phyloP scores from a whole-genome alignment of 148 eudicot species.

The Diospyros lotus region DNA sequence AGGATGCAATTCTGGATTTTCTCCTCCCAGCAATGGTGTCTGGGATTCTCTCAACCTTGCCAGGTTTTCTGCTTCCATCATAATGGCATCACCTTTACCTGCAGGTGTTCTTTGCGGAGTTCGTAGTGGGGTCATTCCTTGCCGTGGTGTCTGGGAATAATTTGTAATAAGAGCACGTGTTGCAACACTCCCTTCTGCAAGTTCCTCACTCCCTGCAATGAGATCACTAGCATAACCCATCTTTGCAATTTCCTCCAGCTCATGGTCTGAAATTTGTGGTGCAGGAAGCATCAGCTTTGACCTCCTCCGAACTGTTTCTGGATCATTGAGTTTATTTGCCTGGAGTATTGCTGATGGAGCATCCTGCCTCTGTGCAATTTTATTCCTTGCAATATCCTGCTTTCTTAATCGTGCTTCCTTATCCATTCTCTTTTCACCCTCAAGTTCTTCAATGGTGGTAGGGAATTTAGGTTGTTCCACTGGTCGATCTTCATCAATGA shows the following conservation, averaged over 20 bases:
- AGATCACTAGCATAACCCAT: slow-evolving; percentile 76
- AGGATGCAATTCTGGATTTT: slow-evolving; percentile 92
- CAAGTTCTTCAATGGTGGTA: slow-evolving; percentile 92
- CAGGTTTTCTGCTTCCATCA: slow-evolving; percentile 99
- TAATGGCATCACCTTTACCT: slow-evolving; percentile 91
- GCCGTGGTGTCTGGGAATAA: slow-evolving; percentile 91
- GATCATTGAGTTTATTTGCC: slow-evolving; percentile 97
- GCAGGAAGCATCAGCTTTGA: slow-evolving; percentile 93
- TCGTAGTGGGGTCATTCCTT: slow-evolving; percentile 85
- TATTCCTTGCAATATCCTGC: slow-evolving; percentile 95
- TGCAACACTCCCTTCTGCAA: slow-evolving; percentile 88
- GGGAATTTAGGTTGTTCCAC: slow-evolving; percentile 83
- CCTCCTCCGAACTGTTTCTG: slow-evolving; percentile 83
- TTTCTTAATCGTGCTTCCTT: slow-evolving; percentile 89
- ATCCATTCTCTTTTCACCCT: slow-evolving; percentile 91
- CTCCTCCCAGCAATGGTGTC: slow-evolving; percentile 94
- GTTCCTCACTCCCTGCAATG: slow-evolving; percentile 71
- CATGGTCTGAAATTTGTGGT: slow-evolving; percentile 93
- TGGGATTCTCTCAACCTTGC: slow-evolving; percentile 85
- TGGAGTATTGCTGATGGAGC: slow-evolving; percentile 92
- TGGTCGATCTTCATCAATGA: slow-evolving; percentile 69
- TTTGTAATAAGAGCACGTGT: slow-evolving; percentile 90
- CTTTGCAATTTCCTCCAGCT: slow-evolving; percentile 90
- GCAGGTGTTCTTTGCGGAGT: slow-evolving; percentile 99
- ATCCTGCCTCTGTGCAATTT: slow-evolving; percentile 88